Evolutionary conservation across 345 rosid genomes (phyloP), one percentile per base, ranked within the genome.

Genomic region (Cardiospermum halicacabum): DNA sequence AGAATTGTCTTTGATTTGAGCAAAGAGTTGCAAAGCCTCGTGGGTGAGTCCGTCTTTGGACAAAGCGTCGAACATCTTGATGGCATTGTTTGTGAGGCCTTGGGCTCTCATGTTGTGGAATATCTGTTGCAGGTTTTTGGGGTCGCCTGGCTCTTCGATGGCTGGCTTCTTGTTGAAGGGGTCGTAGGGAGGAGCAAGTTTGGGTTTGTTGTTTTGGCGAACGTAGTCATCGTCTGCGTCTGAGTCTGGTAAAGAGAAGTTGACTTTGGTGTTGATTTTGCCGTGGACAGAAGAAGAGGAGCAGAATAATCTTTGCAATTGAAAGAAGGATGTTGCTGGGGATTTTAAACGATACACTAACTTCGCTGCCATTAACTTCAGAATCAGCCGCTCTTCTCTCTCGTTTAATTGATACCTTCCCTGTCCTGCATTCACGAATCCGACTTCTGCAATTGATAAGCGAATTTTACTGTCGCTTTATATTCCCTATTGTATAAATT

Each of bases 51-150:
- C 97, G 69, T 88, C 87, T 70, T 81, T 84, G 12, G 97, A 88
- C 84, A 90, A 78, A 2, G 72, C 86, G 71, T 90, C 97, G 81
- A 90, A 88, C 95, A 88, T 88, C 84, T 85, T 88, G 69, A 81
- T 80, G 34, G 95, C 97, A 57, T 78, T 67, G 58, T 80, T 69
- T 2, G 67, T 53, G 0, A 90, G 81, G 3, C 89, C 88, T 15
- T 82, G 86, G 0, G 84, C 60, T 30, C 81, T 64, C 92, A 90
- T 84, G 40, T 80, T 73, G 53, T 88, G 92, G 69, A 87, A 88
- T 62, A 90, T 77, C 39, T 56, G 66, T 61, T 85, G 97, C 11
- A 87, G 74, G 77, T 90, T 75, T 64, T 75, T 71, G 24, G 95
- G 87, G 70, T 90, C 91, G 12, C 81, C 78, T 5, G 84, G 82